Conservation (phyloP, 148 eudicot species). For the Rhododendron williamsianum region DNA sequence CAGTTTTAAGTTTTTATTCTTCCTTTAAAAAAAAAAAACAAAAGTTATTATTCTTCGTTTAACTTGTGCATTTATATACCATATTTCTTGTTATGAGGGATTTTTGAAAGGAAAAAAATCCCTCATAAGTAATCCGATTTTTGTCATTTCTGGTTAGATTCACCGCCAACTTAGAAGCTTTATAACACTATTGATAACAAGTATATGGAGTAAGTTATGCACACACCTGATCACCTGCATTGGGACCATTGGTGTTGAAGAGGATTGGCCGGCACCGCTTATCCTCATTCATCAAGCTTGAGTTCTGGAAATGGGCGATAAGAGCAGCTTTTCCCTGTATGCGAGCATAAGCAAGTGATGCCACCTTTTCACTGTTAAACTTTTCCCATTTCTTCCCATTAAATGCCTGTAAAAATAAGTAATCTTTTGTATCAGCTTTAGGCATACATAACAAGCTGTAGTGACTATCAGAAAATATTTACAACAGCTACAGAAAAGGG, state of each 20-base stretch:
- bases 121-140: background rate
- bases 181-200: background rate
- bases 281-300: slow-evolving; percentile 98
- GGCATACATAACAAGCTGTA: background rate
- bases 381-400: slow-evolving; percentile 96
- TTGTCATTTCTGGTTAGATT: background rate
- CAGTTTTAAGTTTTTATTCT: background rate
- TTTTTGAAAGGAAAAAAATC: background rate
- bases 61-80: background rate
- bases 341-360: slow-evolving; percentile 80
- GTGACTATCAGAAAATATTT: background rate
- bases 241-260: slow-evolving; percentile 74
- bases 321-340: slow-evolving; percentile 88
- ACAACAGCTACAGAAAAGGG: background rate
- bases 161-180: background rate
- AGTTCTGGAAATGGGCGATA: slow-evolving; percentile 85
- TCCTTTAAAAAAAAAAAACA: background rate
- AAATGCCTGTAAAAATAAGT: slow-evolving; percentile 36
- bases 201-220: background rate
- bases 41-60: background rate
- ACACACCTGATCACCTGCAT: slow-evolving; percentile 89
- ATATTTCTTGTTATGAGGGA: background rate
- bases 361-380: slow-evolving; percentile 91
- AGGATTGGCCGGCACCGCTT: slow-evolving; percentile 92
- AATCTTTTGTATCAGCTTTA: slow-evolving; percentile 8